Conservation (phyloP, 169 alveolate genomes). For the Miamiensis avidus region DNA sequence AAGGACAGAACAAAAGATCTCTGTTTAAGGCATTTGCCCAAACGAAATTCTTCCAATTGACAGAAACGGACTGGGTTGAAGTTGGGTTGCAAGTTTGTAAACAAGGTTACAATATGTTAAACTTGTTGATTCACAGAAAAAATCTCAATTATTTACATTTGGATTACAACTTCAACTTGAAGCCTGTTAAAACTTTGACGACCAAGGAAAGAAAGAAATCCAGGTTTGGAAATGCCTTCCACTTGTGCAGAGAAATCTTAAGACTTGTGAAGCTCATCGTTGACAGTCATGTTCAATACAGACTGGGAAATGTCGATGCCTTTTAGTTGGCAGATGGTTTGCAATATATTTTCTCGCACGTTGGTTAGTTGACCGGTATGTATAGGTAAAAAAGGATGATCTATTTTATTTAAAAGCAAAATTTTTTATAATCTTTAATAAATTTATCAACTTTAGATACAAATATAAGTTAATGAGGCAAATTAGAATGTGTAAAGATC, state of each 20-base stretch:
- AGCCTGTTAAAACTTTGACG: slow-evolving; percentile 99
- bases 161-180: slow-evolving; percentile 99
- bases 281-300: slow-evolving; percentile 98
- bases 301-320: slow-evolving; percentile 99
- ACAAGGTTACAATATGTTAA: slow-evolving; percentile 99
- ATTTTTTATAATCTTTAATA: too few species aligned
- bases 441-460: too few species aligned
- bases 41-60: slow-evolving; percentile 98
- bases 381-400: too few species aligned
- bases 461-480: slow-evolving; percentile 99
- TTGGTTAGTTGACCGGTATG: slow-evolving; percentile 99
- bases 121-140: slow-evolving; percentile 98
- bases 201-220: slow-evolving; percentile 99
- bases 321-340: slow-evolving; percentile 99
- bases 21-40: slow-evolving; percentile 95
- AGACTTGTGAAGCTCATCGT: slow-evolving; percentile 98
- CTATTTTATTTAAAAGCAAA: too few species aligned
- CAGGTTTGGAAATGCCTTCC: slow-evolving; percentile 99
- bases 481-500: slow-evolving; percentile 99
- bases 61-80: slow-evolving; percentile 99
- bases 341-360: slow-evolving; percentile 98
- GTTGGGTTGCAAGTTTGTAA: slow-evolving; percentile 98
- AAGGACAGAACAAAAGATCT: slow-evolving; percentile 92
- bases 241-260: slow-evolving; percentile 98
- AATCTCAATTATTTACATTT: slow-evolving; percentile 98